These are phyloP conservation scores for Clarireedia homoeocarpa DNA, from an alignment of 2,329 filamentous ascomycete species.

Conservation along the genomic window DNA sequence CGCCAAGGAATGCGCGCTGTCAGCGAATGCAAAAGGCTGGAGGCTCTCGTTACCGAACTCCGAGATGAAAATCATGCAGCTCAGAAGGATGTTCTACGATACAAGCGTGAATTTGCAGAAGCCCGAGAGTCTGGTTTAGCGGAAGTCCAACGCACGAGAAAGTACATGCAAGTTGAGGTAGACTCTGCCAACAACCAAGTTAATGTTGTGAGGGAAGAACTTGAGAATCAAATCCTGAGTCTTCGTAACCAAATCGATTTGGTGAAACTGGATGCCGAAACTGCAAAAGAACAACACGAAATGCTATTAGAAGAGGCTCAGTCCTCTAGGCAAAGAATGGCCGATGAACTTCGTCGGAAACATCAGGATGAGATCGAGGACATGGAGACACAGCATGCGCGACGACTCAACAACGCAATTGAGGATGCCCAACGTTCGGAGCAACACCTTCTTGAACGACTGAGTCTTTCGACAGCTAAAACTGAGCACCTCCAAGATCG, in stretches of 20 bases:
- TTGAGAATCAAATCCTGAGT: conserved; percentile 70
- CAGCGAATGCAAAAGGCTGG: conserved; percentile 53
- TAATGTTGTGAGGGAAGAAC: conserved; percentile 71
- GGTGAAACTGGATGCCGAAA: conserved; percentile 71
- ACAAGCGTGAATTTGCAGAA: conserved; percentile 77
- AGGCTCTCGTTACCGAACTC: conserved; percentile 46
- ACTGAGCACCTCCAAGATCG: conserved; percentile 80
- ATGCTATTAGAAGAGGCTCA: conserved; percentile 78
- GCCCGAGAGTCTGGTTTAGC: conserved; percentile 70
- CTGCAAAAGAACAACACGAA: conserved; percentile 71
- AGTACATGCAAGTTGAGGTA: conserved; percentile 72
- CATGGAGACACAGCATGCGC: conserved; percentile 65
- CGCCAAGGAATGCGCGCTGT: conserved; percentile 57
- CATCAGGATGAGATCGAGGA: conserved; percentile 67
- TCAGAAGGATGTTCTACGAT: conserved; percentile 35
- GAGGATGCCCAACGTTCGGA: conserved; percentile 81
- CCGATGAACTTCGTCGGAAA: conserved; percentile 45
- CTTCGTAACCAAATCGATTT: conserved; percentile 70
- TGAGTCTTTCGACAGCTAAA: conserved; percentile 77
- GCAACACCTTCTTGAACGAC: conserved; percentile 69
- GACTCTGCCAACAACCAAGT: conserved; percentile 80
- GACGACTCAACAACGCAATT: conserved; percentile 61
- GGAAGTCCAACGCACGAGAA: conserved; percentile 74
- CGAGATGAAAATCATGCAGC: conserved; percentile 59
- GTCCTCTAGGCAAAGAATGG: conserved; percentile 52